Percentiles rank a stretch among this genome's conserved stretches.
Evolutionary conservation across 768 basidiomycete genomes (phyloP).

Genomic region (Leccinum disarticulatum): DNA sequence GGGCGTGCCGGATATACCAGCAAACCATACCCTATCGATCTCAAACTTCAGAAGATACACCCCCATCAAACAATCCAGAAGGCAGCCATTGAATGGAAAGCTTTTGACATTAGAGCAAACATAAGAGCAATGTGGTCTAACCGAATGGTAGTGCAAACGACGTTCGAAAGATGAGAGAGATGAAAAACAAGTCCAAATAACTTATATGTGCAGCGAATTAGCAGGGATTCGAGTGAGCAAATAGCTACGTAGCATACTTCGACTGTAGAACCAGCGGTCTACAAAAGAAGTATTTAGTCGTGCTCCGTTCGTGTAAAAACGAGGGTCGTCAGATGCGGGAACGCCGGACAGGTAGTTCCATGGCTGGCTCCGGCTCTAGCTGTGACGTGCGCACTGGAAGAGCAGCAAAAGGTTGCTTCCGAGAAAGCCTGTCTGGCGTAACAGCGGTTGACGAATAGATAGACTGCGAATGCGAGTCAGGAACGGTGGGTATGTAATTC

Average conservation of each 20-base stretch:
- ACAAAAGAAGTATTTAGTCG: not conserved
- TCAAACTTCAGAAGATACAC: not conserved
- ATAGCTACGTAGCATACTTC: not conserved
- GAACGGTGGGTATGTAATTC: not conserved
- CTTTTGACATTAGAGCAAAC: not conserved
- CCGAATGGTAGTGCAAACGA: not conserved
- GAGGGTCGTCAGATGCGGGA: not conserved
- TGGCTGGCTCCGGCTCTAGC: constrained; percentile 33
- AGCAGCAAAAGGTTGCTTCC: constrained; percentile 18
- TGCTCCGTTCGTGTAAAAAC: too few relatives aligned
- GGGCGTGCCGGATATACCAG: not conserved
- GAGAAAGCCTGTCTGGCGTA: constrained; percentile 3
- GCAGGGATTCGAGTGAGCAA: not conserved
- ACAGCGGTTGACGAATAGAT: not conserved
- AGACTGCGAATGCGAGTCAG: not conserved
- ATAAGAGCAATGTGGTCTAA: not conserved
- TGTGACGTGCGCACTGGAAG: constrained; percentile 32
- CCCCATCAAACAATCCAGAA: too few relatives aligned
- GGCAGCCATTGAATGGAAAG: not conserved
- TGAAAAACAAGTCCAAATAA: not conserved
- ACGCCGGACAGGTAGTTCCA: constrained; percentile 28
- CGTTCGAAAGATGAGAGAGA: not conserved
- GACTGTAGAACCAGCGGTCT: not conserved
- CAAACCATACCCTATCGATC: not conserved
- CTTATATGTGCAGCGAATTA: not conserved